These are phyloP conservation scores for Pezicula neosporulosa DNA, from an alignment of 2,329 filamentous ascomycete genomes.

Conservation along the genomic window DNA sequence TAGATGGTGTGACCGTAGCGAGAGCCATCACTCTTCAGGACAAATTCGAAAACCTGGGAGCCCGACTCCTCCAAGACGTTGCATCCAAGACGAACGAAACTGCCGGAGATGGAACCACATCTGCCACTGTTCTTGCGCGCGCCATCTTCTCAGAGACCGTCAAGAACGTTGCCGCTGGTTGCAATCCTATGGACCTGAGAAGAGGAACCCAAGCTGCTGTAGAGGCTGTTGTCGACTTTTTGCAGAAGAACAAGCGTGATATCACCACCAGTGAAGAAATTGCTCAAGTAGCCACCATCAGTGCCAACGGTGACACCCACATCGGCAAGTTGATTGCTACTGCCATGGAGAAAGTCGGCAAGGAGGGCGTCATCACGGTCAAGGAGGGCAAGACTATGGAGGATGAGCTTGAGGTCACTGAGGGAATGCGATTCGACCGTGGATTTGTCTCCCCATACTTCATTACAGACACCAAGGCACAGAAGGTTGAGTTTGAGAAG, in stretches of 20 bases:
- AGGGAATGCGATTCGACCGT: constrained; percentile 99
- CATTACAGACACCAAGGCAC: constrained; percentile 97
- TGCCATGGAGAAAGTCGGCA: constrained; percentile 99
- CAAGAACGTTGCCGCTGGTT: constrained; percentile 98
- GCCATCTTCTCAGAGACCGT: constrained; percentile 99
- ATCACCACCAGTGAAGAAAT: constrained; percentile 98
- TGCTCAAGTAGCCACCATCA: constrained; percentile 97
- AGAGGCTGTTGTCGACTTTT: constrained; percentile 88
- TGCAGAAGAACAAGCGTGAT: constrained; percentile 94
- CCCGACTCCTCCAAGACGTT: constrained; percentile 93
- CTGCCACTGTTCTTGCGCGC: constrained; percentile 92
- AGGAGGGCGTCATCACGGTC: constrained; percentile 99
- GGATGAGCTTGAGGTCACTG: constrained; percentile 97
- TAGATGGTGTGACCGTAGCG: constrained; percentile 85
- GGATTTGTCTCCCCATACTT: constrained; percentile 99
- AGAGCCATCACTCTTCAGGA: constrained; percentile 92
- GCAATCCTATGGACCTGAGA: constrained; percentile 99
- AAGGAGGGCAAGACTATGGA: constrained; percentile 99
- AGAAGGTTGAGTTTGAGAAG: constrained; percentile 99
- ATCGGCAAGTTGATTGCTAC: constrained; percentile 94
- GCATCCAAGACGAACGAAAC: constrained; percentile 99
- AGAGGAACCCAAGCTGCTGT: constrained; percentile 96
- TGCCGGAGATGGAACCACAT: constrained; percentile 97
- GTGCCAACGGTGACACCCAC: constrained; percentile 93
- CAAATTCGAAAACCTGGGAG: constrained; percentile 99